Conservation (phyloP, 768 basidiomycete species). For the Tricholoma matsutake region DNA sequence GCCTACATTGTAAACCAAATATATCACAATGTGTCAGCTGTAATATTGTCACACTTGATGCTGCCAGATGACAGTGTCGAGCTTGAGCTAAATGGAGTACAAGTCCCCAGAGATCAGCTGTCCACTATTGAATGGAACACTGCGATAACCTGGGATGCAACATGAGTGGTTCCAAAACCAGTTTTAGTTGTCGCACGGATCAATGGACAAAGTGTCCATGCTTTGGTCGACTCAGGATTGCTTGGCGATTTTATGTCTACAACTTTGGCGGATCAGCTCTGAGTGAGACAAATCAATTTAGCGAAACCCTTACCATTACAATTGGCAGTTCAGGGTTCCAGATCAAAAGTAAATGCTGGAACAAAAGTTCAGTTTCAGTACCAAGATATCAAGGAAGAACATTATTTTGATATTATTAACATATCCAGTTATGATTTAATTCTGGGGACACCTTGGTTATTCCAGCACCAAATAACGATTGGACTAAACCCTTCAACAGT, state of each 20-base stretch:
- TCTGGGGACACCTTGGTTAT: constrained; percentile 33
- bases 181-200: neutral
- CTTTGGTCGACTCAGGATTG: neutral
- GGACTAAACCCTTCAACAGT: constrained; percentile 25
- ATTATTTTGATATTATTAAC: constrained; percentile 36
- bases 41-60: too few relatives aligned
- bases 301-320: neutral
- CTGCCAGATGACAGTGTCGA: too few relatives aligned
- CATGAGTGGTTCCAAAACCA: neutral
- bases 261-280: neutral
- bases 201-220: neutral
- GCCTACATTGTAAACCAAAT: too few relatives aligned
- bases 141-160: neutral
- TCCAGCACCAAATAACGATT: constrained; percentile 26
- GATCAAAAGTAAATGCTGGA: too few relatives aligned
- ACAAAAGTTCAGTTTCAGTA: too few relatives aligned
- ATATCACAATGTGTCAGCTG: too few relatives aligned
- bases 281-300: neutral
- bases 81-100: too few relatives aligned
- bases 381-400: constrained; percentile 5
- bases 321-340: too few relatives aligned
- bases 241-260: constrained; percentile 2
- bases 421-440: constrained; percentile 37
- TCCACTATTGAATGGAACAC: neutral
- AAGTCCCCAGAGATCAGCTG: too few relatives aligned